Conservation (phyloP, 805 yeast genomes). For the Ogataea chonburiensis region DNA sequence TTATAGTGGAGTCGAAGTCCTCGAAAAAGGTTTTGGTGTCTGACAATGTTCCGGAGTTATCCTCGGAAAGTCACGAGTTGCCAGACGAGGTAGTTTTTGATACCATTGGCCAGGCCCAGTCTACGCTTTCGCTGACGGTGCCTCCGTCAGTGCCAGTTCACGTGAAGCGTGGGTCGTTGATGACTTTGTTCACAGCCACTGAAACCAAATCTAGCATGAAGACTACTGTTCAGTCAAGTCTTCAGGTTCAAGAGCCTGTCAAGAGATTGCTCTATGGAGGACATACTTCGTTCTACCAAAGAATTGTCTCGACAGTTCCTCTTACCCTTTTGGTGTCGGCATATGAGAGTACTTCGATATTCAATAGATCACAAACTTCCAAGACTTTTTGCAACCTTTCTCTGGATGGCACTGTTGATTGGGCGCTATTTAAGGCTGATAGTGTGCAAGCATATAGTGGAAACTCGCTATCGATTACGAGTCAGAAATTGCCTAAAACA, state of each 20-base stretch:
- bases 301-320: constrained; percentile 47
- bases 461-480: constrained; percentile 43
- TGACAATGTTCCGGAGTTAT: constrained; percentile 15
- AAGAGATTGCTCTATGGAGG: constrained; percentile 45
- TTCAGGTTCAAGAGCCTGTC: constrained; percentile 39
- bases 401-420: constrained; percentile 60
- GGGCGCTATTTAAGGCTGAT: constrained; percentile 53
- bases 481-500: constrained; percentile 39
- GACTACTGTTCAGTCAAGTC: constrained; percentile 25
- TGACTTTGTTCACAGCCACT: constrained; percentile 41
- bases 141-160: constrained; percentile 60
- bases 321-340: constrained; percentile 45
- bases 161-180: constrained; percentile 47
- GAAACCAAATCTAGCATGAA: constrained; percentile 12
- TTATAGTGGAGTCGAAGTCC: constrained; percentile 1
- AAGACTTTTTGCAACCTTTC: constrained; percentile 45
- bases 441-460: constrained; percentile 56
- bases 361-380: constrained; percentile 16
- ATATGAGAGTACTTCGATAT: constrained; percentile 18
- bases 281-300: constrained; percentile 45
- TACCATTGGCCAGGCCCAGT: constrained; percentile 48
- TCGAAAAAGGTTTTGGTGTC: constrained; percentile 8
- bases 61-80: constrained; percentile 3
- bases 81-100: constrained; percentile 34
- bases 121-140: constrained; percentile 47